Base-by-base conservation (phyloP, 345 rosid species). In the Physaria fendleri region DNA sequence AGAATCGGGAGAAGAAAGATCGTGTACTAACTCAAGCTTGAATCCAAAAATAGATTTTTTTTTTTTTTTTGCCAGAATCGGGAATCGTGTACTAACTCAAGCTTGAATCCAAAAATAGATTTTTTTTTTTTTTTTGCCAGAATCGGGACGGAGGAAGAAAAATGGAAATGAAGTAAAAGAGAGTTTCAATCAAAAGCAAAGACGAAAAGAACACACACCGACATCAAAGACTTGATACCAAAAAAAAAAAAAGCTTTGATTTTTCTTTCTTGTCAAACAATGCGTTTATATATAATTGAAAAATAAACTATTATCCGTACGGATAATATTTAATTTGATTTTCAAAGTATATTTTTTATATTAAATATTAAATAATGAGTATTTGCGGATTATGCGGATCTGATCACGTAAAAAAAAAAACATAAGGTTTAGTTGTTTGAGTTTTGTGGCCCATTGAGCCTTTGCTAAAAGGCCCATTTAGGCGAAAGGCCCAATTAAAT, bases 101-200 rank as follows among this genome's bases (percentile, higher is more conserved):
- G 14, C 2, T 42, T 33, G 46, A 48, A 40, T 32, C 5, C 29
- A 13, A 14, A 7, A n/a, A 17, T 14, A 32, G 6, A 32, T 64
- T 22, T 21, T 35, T 37, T n/a, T n/a, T n/a, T n/a, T n/a, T n/a
- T n/a, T n/a, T 29, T 0, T n/a, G 1, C 15, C 48, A 17, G 49
- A 30, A 38, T 40, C 32, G 23, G 18, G 33, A 16, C 17, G 17
- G 65, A 33, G 42, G 59, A 40, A 57, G 22, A 22, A 17, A 16
- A 17, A 29, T 22, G 44, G 52, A 11, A 53, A 53, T 0, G 9
- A 29, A 29, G 10, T 14, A 22, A 5, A 32, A 4, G 6, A 67
- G 59, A 58, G 53, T 40, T 59, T 35, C n/a, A 32, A 23, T 49
- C 59, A 41, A n/a, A 49, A 66, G 71, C 53, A 49, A 40, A 5